Evolutionary conservation across 768 basidiomycete species (phyloP).

Genomic region (Coprinopsis marcescibilis): DNA sequence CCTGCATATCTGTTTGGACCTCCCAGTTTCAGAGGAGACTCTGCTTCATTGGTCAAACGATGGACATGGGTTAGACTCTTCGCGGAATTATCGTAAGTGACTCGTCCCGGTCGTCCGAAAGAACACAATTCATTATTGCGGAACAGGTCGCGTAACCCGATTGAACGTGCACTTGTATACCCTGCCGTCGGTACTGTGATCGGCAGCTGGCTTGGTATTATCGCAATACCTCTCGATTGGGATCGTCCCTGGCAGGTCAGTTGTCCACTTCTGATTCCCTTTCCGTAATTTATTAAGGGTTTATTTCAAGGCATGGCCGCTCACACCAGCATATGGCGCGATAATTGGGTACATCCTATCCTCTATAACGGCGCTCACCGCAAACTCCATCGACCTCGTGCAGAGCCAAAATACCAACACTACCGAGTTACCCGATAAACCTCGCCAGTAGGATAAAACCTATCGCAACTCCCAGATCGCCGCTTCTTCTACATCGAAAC

Average conservation of each 20-base stretch:
- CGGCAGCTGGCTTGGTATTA: slow-evolving; percentile 76
- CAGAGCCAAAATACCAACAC: background rate
- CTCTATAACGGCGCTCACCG: slow-evolving; percentile 47
- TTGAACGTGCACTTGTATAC: slow-evolving; percentile 77
- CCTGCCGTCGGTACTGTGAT: slow-evolving; percentile 66
- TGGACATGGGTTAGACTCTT: slow-evolving; percentile 77
- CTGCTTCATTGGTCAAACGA: slow-evolving; percentile 45
- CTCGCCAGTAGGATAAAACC: background rate
- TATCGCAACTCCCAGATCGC: slow-evolving; percentile 1
- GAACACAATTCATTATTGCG: slow-evolving; percentile 9
- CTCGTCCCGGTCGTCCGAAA: background rate
- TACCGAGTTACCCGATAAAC: background rate
- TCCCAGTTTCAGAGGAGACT: slow-evolving; percentile 41
- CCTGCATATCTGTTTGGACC: slow-evolving; percentile 66
- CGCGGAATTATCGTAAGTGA: slow-evolving; percentile 76
- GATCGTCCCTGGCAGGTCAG: slow-evolving; percentile 94
- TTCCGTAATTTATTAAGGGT: slow-evolving; percentile 7
- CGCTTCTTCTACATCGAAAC: slow-evolving; percentile 6
- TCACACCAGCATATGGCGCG: slow-evolving; percentile 71
- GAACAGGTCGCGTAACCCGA: slow-evolving; percentile 47
- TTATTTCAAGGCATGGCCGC: slow-evolving; percentile 64
- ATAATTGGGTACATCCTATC: slow-evolving; percentile 62
- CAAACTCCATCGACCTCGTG: slow-evolving; percentile 26
- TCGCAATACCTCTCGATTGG: slow-evolving; percentile 94
- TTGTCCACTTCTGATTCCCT: slow-evolving; percentile 9